Base-by-base conservation (phyloP, 305 asterid genomes). In the Withania somnifera region DNA sequence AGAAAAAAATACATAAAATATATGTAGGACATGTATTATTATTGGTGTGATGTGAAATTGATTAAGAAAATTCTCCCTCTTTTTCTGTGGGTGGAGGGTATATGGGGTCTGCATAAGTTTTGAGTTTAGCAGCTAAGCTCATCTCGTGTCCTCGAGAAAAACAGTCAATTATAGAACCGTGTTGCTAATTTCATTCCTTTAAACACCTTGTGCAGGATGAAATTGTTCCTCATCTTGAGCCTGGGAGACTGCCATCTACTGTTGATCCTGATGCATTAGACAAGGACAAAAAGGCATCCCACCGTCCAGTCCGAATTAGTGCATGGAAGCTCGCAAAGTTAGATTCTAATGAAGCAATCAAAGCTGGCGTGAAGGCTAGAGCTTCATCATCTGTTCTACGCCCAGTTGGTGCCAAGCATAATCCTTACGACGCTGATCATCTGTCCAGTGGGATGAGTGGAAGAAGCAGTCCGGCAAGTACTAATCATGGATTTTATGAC, bases 311-410 rank as follows among this genome's bases (percentile, higher is more conserved):
- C 82, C 86, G 89, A 84, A 92, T 96, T 87, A 96, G 99, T 61
- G 98, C 98, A 30, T 94, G 99, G 99, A 94, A 92, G 87, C 99
- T 96, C 13, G 97, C 98, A 0, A 96, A 94, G 68, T 87, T 96
- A 38, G 98, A 96, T 86, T 89, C 98, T 1, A 87, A 79, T 19
- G 99, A 96, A 86, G 99, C 99, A 2, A 88, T 93, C 53, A 94
- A 91, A 85, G 99, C 99, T 1, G 98, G 98, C 30, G 98, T 94
- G 2, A 96, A 91, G 88, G 99, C 99, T 75, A 82, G 98, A 85
- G 98, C 99, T 68, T 93, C 98, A 6, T 96, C 99, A 0, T 96
- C 99, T 13, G 95, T 96, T 3, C 83, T 96, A 68, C 98, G 98
- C 5, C 98, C 99, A 0, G 20, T 94, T 4, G 86, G 92, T 14